phyloP scores from a whole-genome alignment of 352 stramenopile species.

The Pythium myriotylum region DNA sequence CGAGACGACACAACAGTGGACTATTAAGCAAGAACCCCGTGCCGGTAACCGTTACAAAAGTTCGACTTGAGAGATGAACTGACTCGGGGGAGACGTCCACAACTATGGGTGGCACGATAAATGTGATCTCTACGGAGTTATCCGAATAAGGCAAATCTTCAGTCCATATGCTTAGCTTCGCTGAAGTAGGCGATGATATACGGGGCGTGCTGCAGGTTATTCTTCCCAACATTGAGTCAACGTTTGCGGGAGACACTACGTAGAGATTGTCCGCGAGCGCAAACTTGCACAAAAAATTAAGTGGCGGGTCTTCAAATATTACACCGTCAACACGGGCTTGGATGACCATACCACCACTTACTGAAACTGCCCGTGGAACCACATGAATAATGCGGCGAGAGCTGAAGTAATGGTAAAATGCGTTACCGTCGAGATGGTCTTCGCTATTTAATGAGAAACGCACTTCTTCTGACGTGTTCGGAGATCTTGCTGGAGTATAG shows the following conservation, averaged over 20 bases:
- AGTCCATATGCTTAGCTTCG: constrained; percentile 11
- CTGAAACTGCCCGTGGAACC: constrained; percentile 6
- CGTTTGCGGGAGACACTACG: neutral
- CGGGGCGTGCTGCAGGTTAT: constrained; percentile 4
- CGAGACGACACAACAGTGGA: constrained; percentile 10
- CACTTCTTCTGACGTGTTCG: constrained; percentile 8
- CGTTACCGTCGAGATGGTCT: constrained; percentile 8
- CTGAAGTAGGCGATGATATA: neutral
- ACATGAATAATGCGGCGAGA: constrained; percentile 8
- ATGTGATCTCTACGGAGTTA: constrained; percentile 16
- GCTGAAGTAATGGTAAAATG: constrained; percentile 8
- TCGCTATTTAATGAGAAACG: constrained; percentile 18
- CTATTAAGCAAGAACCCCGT: constrained; percentile 8
- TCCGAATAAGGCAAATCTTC: neutral
- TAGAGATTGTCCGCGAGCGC: neutral
- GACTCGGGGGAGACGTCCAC: constrained; percentile 7
- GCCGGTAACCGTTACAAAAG: neutral
- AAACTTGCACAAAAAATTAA: constrained; percentile 1
- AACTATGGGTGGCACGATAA: neutral
- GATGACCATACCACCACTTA: neutral
- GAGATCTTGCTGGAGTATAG: neutral
- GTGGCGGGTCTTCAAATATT: neutral
- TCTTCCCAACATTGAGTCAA: neutral
- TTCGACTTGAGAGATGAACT: neutral
- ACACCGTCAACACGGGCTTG: neutral